Conservation (phyloP, 805 yeast species). For the Schwanniomyces sp. region DNA sequence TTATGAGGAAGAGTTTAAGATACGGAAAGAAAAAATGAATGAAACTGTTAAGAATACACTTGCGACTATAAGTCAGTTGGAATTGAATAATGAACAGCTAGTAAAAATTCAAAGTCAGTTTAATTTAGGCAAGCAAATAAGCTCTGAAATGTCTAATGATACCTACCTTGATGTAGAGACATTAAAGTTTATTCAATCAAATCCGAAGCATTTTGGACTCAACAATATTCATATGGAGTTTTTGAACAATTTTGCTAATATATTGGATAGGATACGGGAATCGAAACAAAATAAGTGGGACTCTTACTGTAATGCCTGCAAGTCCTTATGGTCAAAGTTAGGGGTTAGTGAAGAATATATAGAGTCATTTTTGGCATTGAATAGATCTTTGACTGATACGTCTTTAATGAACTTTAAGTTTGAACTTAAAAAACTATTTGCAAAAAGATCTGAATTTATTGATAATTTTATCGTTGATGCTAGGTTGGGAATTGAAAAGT, state of each 20-base stretch:
- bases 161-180: constrained; percentile 40
- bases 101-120: constrained; percentile 30
- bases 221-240: constrained; percentile 33
- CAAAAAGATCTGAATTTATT: constrained; percentile 61
- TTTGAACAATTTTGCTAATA: constrained; percentile 26
- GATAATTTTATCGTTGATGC: constrained; percentile 67
- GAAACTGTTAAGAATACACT: constrained; percentile 24
- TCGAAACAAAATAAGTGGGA: constrained; percentile 38
- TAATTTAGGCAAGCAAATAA: constrained; percentile 12
- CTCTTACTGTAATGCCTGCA: constrained; percentile 40
- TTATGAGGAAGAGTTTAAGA: constrained; percentile 23
- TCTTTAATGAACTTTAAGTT: constrained; percentile 51
- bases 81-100: constrained; percentile 32
- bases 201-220: constrained; percentile 42
- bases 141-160: constrained; percentile 16
- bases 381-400: constrained; percentile 46
- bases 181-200: constrained; percentile 29
- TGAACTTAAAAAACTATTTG: constrained; percentile 58
- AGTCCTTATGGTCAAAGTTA: constrained; percentile 55
- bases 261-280: constrained; percentile 31
- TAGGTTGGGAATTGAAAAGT: constrained; percentile 54
- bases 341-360: constrained; percentile 45
- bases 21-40: constrained; percentile 22
- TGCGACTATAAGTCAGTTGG: constrained; percentile 23
- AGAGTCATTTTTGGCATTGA: constrained; percentile 43